These are phyloP conservation scores for Fusarium odoratissimum DNA, from an alignment of 2,329 filamentous ascomycete species.

Conservation along the genomic window DNA sequence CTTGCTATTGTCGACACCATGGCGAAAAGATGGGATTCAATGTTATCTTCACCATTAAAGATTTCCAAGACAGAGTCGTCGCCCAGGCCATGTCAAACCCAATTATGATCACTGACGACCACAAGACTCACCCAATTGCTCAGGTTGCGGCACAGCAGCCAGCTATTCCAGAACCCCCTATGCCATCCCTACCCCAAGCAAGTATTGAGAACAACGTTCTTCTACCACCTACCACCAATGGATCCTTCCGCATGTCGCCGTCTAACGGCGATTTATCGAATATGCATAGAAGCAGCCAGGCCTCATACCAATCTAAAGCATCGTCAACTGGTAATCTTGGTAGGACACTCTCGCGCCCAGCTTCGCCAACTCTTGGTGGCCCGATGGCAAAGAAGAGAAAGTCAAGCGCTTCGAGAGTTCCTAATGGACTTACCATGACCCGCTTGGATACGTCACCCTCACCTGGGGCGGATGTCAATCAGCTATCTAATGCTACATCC, in stretches of 20 bases:
- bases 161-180: constrained; percentile 44
- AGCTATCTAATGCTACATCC: constrained; percentile 59
- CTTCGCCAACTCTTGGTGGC: constrained; percentile 75
- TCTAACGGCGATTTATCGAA: constrained; percentile 73
- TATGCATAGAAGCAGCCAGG: constrained; percentile 63
- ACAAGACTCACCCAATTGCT: constrained; percentile 78
- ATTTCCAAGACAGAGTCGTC: constrained; percentile 78
- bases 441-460: constrained; percentile 72
- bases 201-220: constrained; percentile 48
- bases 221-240: constrained; percentile 50
- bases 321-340: constrained; percentile 46
- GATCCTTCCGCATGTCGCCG: constrained; percentile 66
- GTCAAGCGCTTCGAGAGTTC: constrained; percentile 78
- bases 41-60: constrained; percentile 95
- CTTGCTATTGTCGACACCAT: constrained; percentile 96
- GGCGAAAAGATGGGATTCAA: constrained; percentile 91
- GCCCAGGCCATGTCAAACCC: constrained; percentile 87
- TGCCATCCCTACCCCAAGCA: constrained; percentile 35
- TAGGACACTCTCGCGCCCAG: constrained; percentile 73
- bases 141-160: constrained; percentile 45
- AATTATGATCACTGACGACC: constrained; percentile 98
- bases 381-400: constrained; percentile 85
- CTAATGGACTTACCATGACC: constrained; percentile 83
- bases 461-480: constrained; percentile 51
- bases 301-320: constrained; percentile 49